Evolutionary conservation across 768 basidiomycete species (phyloP), one percentile per base, ranked within the genome.

Genomic region (Phaeotremella skinneri): DNA sequence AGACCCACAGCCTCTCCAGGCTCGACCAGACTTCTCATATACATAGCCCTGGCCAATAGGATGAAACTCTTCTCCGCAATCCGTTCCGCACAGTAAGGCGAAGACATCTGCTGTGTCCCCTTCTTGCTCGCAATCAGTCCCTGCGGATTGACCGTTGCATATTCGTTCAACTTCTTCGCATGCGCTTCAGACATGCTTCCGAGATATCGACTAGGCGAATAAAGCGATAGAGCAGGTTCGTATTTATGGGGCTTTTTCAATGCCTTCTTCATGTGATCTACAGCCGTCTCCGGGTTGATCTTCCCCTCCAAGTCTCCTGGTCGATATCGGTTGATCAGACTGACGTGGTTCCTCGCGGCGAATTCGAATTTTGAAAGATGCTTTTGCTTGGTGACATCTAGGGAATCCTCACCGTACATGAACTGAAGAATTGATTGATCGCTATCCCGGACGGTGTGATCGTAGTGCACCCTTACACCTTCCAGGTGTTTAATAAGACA

Each of bases 401-500:
- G 82, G 14, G 88, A 88, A 70, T 99, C 96, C 51, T 94, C 96
- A 11, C 96, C 96, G 74, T 99, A 99, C 57, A 87, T 82, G 81
- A 99, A 99, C 77, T 99, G 96, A 71, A 93, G 90, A 42, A 99
- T 81, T 2, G 91, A 89, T 20, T 85, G 84, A 75, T 99, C 96
- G 73, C 89, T 89, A 48, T 94, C 93, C 53, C 96, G 89, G 39
- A 99, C 92, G 30, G 94, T 98, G 76, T 97, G 86, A 78, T 99
- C 96, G 77, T 99, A 99, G 75, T 98, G 94, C 5, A 98, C 87
- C 30, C 90, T 87, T 54, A 97, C 85, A 49, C 94, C 96, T 76
- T 99, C 96, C 54, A 99, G 81, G 76, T 99, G 96, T 78, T 99
- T 99, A 81, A 99, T 93, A 66, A 99, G 81, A 79, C 96, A 98